Conservation (phyloP, 176 grass and related monocot genomes). For the Dendrocalamus sinicus region DNA sequence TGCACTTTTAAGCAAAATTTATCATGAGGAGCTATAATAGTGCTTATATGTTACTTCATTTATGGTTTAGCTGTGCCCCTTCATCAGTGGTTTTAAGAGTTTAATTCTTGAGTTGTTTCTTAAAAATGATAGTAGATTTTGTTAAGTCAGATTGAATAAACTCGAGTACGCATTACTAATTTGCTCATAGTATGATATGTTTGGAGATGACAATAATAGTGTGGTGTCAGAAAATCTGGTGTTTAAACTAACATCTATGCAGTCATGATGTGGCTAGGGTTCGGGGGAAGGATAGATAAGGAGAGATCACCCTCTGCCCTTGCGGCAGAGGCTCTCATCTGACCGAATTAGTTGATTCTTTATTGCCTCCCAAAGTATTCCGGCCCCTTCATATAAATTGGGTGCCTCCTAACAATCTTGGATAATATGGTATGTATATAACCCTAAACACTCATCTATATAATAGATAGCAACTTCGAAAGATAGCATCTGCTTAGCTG, state of each 20-base stretch:
- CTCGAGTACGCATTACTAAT: not conserved
- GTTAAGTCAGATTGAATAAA: not conserved
- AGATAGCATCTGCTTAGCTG: too few species aligned
- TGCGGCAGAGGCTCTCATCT: too few species aligned
- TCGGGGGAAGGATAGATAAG: too few species aligned
- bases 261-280: not conserved
- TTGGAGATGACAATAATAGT: not conserved
- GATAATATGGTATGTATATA: too few species aligned
- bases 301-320: too few species aligned
- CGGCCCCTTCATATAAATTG: too few species aligned
- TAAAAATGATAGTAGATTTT: slow-evolving; percentile 7
- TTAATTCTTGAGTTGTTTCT: not conserved
- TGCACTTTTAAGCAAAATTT: not conserved
- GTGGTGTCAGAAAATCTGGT: not conserved
- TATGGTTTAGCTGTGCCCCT: not conserved
- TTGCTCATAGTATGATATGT: not conserved
- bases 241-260: not conserved
- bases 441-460: too few species aligned
- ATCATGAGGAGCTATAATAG: not conserved
- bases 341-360: too few species aligned
- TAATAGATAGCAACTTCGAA: too few species aligned
- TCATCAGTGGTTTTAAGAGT: not conserved
- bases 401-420: too few species aligned
- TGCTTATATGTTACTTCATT: not conserved
- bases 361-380: too few species aligned